phyloP scores from a whole-genome alignment of 371 early-diverging fungal genomes.

The Mortierella sp. region DNA sequence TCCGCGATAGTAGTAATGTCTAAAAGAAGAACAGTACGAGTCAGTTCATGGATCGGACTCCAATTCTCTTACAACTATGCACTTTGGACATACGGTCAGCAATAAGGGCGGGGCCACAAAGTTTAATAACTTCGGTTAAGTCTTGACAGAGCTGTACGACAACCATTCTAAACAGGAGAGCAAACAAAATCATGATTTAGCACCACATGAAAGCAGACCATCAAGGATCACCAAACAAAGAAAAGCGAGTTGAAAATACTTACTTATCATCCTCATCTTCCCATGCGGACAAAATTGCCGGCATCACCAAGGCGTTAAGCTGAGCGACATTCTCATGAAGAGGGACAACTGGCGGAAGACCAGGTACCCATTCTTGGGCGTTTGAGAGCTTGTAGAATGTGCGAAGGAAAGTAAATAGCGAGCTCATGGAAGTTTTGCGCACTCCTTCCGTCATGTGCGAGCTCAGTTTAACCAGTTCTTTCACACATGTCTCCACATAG shows the following conservation, averaged over 20 bases:
- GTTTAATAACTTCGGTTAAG: constrained; percentile 71
- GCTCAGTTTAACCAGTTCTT: constrained; percentile 69
- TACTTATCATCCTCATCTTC: constrained; percentile 85
- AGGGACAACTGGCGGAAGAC: constrained; percentile 71
- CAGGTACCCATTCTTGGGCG: constrained; percentile 76
- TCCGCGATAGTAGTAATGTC: constrained; percentile 69
- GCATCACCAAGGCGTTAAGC: constrained; percentile 75
- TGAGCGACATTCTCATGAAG: constrained; percentile 81
- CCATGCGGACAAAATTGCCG: constrained; percentile 75
- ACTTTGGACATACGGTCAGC: constrained; percentile 66
- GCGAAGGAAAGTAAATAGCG: constrained; percentile 80
- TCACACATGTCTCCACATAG: constrained; percentile 78
- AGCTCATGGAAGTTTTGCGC: constrained; percentile 78
- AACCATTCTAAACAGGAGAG: constrained; percentile 62
- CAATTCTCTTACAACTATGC: not conserved
- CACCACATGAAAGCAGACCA: constrained; percentile 10
- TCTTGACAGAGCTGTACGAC: constrained; percentile 82
- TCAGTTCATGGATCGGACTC: not conserved
- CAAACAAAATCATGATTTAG: not conserved
- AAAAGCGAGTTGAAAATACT: constrained; percentile 4
- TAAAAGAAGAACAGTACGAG: constrained; percentile 31
- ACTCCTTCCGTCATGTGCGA: constrained; percentile 84
- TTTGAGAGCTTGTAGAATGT: constrained; percentile 78
- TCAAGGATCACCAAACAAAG: not conserved
- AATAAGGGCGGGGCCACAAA: constrained; percentile 83